Percentiles rank a stretch among this genome's conserved stretches.
Conservation (phyloP, 176 grass and related monocot genomes). For the Alloteropsis semialata region DNA sequence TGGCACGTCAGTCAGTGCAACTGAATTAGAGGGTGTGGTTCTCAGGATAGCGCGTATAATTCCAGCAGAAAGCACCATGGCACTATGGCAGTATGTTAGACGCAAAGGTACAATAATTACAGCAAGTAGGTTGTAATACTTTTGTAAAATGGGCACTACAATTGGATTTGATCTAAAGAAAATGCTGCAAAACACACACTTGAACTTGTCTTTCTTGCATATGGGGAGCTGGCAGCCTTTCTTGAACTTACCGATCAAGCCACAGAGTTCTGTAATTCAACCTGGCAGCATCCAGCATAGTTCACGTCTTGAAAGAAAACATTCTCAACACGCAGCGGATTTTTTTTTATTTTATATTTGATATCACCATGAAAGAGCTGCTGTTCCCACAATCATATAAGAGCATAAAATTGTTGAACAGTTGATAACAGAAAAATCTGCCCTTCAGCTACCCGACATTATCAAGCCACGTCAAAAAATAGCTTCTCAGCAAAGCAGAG, state of each 20-base stretch:
- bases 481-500: conserved; percentile 23
- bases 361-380: background rate
- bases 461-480: conserved; percentile 27
- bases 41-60: background rate
- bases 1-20: background rate
- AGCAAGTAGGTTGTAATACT: conserved; percentile 17
- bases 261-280: conserved; percentile 8
- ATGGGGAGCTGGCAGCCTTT: conserved; percentile 6
- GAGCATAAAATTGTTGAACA: background rate
- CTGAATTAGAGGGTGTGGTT: background rate
- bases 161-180: conserved; percentile 28
- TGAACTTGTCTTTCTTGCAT: conserved; percentile 17
- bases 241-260: conserved; percentile 30
- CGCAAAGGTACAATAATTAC: conserved; percentile 38
- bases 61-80: conserved; percentile 14
- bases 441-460: conserved; percentile 4
- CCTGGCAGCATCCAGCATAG: background rate
- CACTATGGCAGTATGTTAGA: conserved; percentile 22
- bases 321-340: background rate
- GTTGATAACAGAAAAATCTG: background rate
- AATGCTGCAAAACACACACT: conserved; percentile 19
- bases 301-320: background rate
- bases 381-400: background rate
- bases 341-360: background rate
- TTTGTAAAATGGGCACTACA: background rate